phyloP scores from a whole-genome alignment of 345 rosid species.

The Euclidium syriacum region DNA sequence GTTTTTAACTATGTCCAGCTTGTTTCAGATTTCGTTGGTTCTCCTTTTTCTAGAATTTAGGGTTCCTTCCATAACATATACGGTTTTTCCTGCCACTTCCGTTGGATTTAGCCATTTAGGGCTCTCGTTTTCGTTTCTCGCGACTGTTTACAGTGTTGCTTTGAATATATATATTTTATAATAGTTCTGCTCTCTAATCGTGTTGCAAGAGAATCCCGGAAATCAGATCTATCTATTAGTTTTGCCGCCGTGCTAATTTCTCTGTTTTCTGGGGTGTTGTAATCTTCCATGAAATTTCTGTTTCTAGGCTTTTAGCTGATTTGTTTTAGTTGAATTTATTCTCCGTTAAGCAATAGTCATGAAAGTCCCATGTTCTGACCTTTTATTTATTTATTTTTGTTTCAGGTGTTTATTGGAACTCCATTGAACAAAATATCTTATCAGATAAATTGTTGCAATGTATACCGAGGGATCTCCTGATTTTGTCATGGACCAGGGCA shows the following conservation, averaged over 20 bases:
- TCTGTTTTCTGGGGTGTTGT: no score
- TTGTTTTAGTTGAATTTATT: no score
- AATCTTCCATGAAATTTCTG: no score
- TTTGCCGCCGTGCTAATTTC: no score
- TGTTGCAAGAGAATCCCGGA: no score
- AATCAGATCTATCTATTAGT: no score
- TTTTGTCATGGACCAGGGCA: conserved; percentile 62
- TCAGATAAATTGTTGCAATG: conserved; percentile 57
- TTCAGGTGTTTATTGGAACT: conserved; percentile 44
- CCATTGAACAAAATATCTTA: conserved; percentile 30
- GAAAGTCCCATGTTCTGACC: background rate
- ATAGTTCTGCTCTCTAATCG: background rate
- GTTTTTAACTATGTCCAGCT: background rate
- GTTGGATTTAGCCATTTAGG: background rate
- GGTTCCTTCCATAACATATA: background rate
- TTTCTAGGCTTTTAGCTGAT: no score
- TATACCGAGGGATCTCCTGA: conserved; percentile 76
- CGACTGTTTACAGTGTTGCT: no score
- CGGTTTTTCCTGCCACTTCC: background rate
- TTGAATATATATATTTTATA: no score
- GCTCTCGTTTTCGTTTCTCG: no score
- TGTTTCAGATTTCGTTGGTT: no score
- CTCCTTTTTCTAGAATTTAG: background rate
- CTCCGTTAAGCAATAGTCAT: background rate
- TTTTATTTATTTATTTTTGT: conserved; percentile 23